Percentiles rank a stretch among this genome's conserved stretches.
Conservation (phyloP, 1,284 basidiomycete genomes). For the Baeospora myosura region DNA sequence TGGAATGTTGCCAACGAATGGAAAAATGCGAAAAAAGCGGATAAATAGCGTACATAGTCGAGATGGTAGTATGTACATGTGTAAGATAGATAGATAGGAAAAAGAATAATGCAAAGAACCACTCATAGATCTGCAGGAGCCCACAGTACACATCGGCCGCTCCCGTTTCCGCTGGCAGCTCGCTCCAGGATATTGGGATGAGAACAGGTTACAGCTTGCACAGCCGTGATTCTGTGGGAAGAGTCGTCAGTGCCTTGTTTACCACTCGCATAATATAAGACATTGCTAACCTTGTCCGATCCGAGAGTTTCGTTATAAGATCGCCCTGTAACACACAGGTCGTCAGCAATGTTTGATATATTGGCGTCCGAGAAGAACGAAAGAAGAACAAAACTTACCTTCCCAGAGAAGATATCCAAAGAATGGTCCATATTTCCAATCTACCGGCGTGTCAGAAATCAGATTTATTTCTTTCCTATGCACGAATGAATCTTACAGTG, state of each 20-base stretch:
- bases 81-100: too few species aligned
- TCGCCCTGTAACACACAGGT: conserved; percentile 43
- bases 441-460: conserved; percentile 25
- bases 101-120: conserved; percentile 2
- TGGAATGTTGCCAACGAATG: too few species aligned
- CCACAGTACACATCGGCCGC: conserved; percentile 76
- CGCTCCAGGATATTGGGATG: conserved; percentile 69
- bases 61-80: too few species aligned
- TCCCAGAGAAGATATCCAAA: conserved; percentile 63
- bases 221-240: conserved; percentile 65
- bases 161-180: conserved; percentile 67
- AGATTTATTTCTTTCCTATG: neutral
- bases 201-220: conserved; percentile 80
- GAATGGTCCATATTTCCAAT: conserved; percentile 73
- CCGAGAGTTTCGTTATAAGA: conserved; percentile 51
- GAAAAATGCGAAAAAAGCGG: too few species aligned
- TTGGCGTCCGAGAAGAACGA: neutral
- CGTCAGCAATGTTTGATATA: conserved; percentile 6
- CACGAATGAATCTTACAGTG: conserved; percentile 39
- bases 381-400: conserved; percentile 32
- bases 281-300: conserved; percentile 41
- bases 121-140: conserved; percentile 34
- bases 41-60: too few species aligned
- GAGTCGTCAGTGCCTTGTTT: conserved; percentile 8
- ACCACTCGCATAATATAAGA: neutral